A percentile compares a stretch with the other conserved stretches of the same genome.
These are phyloP conservation scores for Sungouiozyma intestinalis DNA, from an alignment of 805 yeast genomes.

Conservation along the genomic window DNA sequence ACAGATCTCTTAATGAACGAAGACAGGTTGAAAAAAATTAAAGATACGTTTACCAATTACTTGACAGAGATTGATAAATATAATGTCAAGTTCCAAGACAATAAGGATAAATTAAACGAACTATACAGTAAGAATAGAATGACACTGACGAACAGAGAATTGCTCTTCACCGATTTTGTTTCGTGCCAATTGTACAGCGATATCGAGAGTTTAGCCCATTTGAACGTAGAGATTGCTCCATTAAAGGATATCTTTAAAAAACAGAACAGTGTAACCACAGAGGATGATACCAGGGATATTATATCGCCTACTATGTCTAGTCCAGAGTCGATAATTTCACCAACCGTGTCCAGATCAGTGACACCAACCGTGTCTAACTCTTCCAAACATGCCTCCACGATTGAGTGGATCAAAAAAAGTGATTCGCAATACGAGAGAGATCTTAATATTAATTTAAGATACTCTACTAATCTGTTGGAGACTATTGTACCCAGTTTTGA, in stretches of 20 bases:
- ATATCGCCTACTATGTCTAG: not conserved
- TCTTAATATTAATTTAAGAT: constrained; percentile 8
- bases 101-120: constrained; percentile 14
- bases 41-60: constrained; percentile 11
- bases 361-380: constrained; percentile 10
- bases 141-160: constrained; percentile 8
- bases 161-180: constrained; percentile 22
- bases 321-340: not conserved
- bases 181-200: constrained; percentile 20
- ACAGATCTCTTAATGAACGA: constrained; percentile 19
- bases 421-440: constrained; percentile 26
- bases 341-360: not conserved
- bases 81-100: constrained; percentile 12
- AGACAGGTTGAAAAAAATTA: constrained; percentile 13
- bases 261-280: constrained; percentile 17
- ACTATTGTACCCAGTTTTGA: constrained; percentile 39
- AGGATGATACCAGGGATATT: constrained; percentile 6
- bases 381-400: constrained; percentile 14
- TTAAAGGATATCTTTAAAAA: constrained; percentile 20
- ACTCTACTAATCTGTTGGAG: constrained; percentile 27
- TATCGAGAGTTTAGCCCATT: constrained; percentile 22
- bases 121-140: constrained; percentile 15
- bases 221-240: constrained; percentile 11
- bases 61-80: constrained; percentile 6
- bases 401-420: constrained; percentile 22